Conservation (phyloP, 345 rosid genomes). For the Salix udensis region DNA sequence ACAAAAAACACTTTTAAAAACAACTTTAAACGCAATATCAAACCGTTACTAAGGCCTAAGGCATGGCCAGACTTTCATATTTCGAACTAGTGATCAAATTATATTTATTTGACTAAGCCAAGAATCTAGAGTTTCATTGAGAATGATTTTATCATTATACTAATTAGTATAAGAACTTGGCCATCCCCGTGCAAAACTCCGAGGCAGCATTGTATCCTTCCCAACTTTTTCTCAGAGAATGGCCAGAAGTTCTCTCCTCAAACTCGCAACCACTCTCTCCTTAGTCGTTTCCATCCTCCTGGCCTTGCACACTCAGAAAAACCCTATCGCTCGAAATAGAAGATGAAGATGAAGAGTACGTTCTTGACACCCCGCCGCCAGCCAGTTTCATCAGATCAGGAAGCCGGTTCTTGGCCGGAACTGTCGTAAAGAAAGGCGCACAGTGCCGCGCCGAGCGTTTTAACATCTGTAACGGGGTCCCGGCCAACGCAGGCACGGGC, state of each 20-base stretch:
- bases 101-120: background rate
- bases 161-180: background rate
- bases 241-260: slow-evolving; percentile 17
- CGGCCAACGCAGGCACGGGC: slow-evolving; percentile 56
- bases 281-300: slow-evolving; percentile 1
- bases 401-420: slow-evolving; percentile 31
- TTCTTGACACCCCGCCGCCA: slow-evolving; percentile 36
- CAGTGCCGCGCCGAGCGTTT: slow-evolving; percentile 22
- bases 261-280: slow-evolving; percentile 23
- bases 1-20: no score
- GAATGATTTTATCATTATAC: background rate
- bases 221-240: slow-evolving; percentile 5
- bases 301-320: background rate
- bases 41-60: background rate
- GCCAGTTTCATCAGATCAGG: slow-evolving; percentile 15
- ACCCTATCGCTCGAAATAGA: slow-evolving; percentile 14
- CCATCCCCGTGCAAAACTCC: background rate
- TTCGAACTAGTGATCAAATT: background rate
- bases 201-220: slow-evolving; percentile 6
- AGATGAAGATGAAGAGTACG: slow-evolving; percentile 27
- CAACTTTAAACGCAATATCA: no score
- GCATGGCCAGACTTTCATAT: background rate
- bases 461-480: slow-evolving; percentile 54
- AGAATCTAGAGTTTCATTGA: slow-evolving; percentile 21
- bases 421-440: slow-evolving; percentile 42